phyloP scores from a whole-genome alignment of 192 early-diverging fungal species.

The Coemansia sp. region DNA sequence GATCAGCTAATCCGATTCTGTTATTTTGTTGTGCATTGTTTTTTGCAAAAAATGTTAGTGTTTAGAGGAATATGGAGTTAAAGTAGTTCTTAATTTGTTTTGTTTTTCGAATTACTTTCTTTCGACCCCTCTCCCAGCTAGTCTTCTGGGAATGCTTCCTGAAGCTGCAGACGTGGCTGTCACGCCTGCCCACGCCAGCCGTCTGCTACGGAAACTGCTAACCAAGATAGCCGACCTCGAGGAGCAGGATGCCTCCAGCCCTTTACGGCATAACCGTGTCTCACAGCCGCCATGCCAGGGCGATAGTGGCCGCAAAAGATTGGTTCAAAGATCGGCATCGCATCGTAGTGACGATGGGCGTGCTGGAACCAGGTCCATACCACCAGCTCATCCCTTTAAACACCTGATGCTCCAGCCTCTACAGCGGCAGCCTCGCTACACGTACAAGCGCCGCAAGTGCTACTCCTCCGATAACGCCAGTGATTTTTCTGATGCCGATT shows the following conservation, averaged over 20 bases:
- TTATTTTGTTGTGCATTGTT: too few relatives aligned
- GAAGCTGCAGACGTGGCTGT: constrained; percentile 27
- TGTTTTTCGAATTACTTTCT: not conserved
- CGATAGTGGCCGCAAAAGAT: not conserved
- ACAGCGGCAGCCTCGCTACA: constrained; percentile 33
- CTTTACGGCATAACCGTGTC: constrained; percentile 14
- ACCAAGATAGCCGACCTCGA: constrained; percentile 43
- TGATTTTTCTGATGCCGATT: constrained; percentile 6
- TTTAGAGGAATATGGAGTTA: not conserved
- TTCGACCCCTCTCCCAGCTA: not conserved
- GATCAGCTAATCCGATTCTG: not conserved
- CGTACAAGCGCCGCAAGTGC: constrained; percentile 37
- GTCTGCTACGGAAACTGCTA: constrained; percentile 45
- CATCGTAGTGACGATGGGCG: not conserved
- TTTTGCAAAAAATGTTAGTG: too few relatives aligned
- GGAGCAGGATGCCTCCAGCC: constrained; percentile 23
- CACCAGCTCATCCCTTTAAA: constrained; percentile 41
- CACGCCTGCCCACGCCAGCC: constrained; percentile 25
- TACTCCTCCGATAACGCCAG: constrained; percentile 14
- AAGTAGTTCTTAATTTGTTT: not conserved
- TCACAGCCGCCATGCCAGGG: not conserved
- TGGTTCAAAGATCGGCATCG: not conserved
- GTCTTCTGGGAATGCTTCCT: constrained; percentile 22
- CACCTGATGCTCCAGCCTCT: constrained; percentile 8
- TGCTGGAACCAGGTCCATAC: not conserved